phyloP scores from a whole-genome alignment of 306 rosid species.

The Glycine soja region DNA sequence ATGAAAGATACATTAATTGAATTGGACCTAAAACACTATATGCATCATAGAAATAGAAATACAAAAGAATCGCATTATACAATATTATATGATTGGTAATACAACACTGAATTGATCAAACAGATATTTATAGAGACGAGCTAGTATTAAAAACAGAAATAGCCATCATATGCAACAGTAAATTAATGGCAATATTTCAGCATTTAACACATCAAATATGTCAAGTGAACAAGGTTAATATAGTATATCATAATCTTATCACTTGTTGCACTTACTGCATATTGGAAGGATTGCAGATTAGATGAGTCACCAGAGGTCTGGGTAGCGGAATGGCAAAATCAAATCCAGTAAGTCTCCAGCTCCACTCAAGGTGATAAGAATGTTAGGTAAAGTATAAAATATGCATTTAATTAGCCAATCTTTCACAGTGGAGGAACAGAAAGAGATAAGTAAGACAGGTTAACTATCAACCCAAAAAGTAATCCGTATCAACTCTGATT shows the following conservation, averaged over 20 bases:
- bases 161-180: constrained; percentile 4
- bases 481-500: background rate
- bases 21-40: constrained; percentile 20
- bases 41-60: constrained; percentile 23
- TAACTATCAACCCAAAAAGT: constrained; percentile 15
- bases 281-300: constrained; percentile 75
- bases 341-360: constrained; percentile 99
- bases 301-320: constrained; percentile 64
- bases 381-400: constrained; percentile 66
- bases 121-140: background rate
- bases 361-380: constrained; percentile 90
- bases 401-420: constrained; percentile 29
- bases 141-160: background rate
- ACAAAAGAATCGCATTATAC: too few relatives aligned
- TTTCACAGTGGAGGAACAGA: constrained; percentile 3
- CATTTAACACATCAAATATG: constrained; percentile 28
- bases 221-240: constrained; percentile 13
- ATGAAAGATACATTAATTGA: constrained; percentile 8
- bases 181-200: constrained; percentile 5
- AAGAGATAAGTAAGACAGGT: background rate
- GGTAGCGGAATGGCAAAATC: constrained; percentile 77
- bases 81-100: constrained; percentile 9
- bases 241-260: constrained; percentile 37
- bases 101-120: constrained; percentile 32
- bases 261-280: constrained; percentile 70